phyloP scores from a whole-genome alignment of 2,329 filamentous ascomycete genomes.

The Ceratocystis papillata region DNA sequence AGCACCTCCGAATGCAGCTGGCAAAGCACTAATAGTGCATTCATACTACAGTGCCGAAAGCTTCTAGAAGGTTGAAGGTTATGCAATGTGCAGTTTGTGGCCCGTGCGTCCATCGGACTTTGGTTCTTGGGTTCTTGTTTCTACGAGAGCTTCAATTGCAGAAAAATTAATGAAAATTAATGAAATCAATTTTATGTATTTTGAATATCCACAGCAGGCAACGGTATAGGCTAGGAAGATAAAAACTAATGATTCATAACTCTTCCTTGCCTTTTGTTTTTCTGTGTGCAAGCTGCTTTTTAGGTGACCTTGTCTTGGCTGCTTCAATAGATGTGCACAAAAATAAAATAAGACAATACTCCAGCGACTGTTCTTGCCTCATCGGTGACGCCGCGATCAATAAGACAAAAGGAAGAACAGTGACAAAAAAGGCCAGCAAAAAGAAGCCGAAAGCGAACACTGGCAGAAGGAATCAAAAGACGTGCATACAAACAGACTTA shows the following conservation, averaged over 20 bases:
- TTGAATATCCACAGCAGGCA: too few relatives aligned
- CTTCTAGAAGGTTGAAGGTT: slow-evolving; percentile 19
- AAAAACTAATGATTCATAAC: too few relatives aligned
- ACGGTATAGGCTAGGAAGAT: too few relatives aligned
- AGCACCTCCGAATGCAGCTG: background rate
- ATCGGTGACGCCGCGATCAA: slow-evolving; percentile 4
- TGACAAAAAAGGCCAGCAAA: background rate
- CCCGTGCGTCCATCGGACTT: background rate
- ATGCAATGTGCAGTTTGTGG: background rate
- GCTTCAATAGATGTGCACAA: too few relatives aligned
- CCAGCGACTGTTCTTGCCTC: background rate
- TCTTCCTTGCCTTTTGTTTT: too few relatives aligned
- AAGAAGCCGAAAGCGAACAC: background rate
- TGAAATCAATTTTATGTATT: too few relatives aligned
- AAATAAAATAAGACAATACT: background rate
- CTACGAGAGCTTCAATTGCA: background rate
- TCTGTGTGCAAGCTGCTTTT: too few relatives aligned
- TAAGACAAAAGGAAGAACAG: background rate
- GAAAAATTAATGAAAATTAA: background rate
- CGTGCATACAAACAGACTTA: background rate
- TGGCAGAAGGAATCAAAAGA: background rate
- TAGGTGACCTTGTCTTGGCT: too few relatives aligned
- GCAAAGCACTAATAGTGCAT: slow-evolving; percentile 5
- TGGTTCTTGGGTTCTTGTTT: slow-evolving; percentile 10
- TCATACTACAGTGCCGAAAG: slow-evolving; percentile 14